Evolutionary conservation across 1,139 yeast species (phyloP), one percentile per base, ranked within the genome.

Genomic region (Debaryomycetaceae sp.): DNA sequence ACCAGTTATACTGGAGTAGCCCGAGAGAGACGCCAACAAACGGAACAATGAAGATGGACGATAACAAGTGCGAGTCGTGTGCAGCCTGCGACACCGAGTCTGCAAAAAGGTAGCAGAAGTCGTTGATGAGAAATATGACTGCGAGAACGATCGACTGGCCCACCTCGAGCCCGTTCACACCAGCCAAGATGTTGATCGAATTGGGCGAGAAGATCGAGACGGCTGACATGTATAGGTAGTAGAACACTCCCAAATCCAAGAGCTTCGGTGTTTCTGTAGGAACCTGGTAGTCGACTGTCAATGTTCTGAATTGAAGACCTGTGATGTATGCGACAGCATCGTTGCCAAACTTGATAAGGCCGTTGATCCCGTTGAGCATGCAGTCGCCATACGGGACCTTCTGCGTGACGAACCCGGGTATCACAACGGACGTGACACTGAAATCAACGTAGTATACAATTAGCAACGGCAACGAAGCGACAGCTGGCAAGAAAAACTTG

Each of bases 111-210:
- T 90, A 93, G 57, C 87, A 76, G 24, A 76, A 59, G 62, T 93
- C 99, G 64, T 93, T 93, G 39, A 83, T 56, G 33, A 93, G 68
- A 44, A 93, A 77, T 34, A 89, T 75, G 0, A 81, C 43, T 0
- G 89, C 90, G 47, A 93, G 72, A 0, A 93, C 84, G 11, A 93
- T 76, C 34, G 95, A 83, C 65, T 93, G 99, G 22, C 98, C 98
- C 9, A 90, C 98, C 65, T 93, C 99, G 38, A 93, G 73, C 0
- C 99, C 99, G 62, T 93, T 93, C 44, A 93, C 80, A 4, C 99
- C 99, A 0, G 99, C 99, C 40, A 91, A 72, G 45, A 93, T 93
- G 62, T 93, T 93, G 64, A 93, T 91, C n/a, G 97, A 87, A 62
- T 93, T 93, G 24, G 99, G 97, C 54, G 97, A 87, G 61, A 93